These are phyloP conservation scores for Aspergillus brunneoviolaceus DNA, from an alignment of 2,329 filamentous ascomycete species.

Conservation along the genomic window DNA sequence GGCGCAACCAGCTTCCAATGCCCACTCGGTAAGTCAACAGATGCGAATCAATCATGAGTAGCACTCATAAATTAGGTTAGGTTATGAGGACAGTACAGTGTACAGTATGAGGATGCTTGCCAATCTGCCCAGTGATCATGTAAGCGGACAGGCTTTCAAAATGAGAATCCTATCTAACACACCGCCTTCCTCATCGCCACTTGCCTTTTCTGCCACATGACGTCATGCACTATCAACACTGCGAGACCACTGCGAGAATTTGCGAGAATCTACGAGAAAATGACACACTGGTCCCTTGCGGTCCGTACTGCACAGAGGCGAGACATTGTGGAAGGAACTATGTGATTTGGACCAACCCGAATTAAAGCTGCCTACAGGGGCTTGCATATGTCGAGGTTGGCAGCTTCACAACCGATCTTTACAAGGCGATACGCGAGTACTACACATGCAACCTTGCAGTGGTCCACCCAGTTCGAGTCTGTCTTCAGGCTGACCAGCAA, in stretches of 20 bases:
- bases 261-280: not conserved
- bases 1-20: no score
- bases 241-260: not conserved
- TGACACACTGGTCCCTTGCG: no score
- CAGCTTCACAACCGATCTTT: not conserved
- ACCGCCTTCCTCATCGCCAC: not conserved
- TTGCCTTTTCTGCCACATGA: not conserved
- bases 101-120: no score
- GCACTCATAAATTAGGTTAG: no score
- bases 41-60: no score
- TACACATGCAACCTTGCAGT: not conserved
- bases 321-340: not conserved
- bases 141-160: no score
- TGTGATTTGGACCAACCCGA: not conserved
- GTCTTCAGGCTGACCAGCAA: not conserved
- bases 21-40: no score
- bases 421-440: not conserved
- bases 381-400: not conserved
- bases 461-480: not conserved
- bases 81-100: no score
- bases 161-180: not conserved
- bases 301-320: not conserved
- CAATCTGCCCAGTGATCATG: no score
- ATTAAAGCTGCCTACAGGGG: not conserved
- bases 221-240: not conserved